Evolutionary conservation across 257 asterid species (phyloP).

Genomic region (Solanum chilense): DNA sequence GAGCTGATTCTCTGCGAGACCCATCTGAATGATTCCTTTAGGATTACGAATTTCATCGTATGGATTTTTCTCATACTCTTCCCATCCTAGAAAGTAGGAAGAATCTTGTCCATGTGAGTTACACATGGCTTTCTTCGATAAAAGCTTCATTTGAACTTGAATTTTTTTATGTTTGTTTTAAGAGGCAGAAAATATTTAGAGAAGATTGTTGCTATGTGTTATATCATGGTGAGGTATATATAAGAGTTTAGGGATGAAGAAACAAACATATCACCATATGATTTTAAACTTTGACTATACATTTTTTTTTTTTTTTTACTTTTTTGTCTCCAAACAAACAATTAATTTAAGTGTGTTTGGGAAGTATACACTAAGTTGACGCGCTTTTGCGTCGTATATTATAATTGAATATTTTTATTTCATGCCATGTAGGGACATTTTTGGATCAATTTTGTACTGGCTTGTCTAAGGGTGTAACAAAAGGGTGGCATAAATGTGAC

Average conservation of each 20-base stretch:
- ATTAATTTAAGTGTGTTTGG: background rate
- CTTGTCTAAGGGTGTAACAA: background rate
- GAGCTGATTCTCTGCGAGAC: slow-evolving; percentile 46
- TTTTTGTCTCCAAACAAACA: too few species aligned
- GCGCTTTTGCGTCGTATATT: background rate
- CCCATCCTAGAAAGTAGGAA: slow-evolving; percentile 34
- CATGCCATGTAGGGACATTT: background rate
- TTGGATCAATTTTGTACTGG: background rate
- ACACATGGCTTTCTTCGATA: slow-evolving; percentile 22
- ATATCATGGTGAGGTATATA: background rate
- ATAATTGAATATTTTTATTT: background rate
- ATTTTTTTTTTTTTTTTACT: background rate
- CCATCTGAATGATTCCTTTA: slow-evolving; percentile 35
- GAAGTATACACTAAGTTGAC: background rate
- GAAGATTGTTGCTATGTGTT: slow-evolving; percentile 1
- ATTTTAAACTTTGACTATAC: background rate
- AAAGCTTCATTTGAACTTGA: slow-evolving; percentile 4
- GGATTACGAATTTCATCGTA: slow-evolving; percentile 19
- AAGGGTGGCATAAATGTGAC: background rate
- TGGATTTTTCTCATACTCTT: slow-evolving; percentile 36
- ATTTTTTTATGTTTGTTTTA: background rate
- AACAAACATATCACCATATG: background rate
- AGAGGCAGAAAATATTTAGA: background rate
- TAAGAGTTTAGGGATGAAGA: background rate
- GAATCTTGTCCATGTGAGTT: slow-evolving; percentile 37